These are phyloP conservation scores for Amphibolis antarctica DNA, from an alignment of 106 monocot genomes.

Conservation along the genomic window DNA sequence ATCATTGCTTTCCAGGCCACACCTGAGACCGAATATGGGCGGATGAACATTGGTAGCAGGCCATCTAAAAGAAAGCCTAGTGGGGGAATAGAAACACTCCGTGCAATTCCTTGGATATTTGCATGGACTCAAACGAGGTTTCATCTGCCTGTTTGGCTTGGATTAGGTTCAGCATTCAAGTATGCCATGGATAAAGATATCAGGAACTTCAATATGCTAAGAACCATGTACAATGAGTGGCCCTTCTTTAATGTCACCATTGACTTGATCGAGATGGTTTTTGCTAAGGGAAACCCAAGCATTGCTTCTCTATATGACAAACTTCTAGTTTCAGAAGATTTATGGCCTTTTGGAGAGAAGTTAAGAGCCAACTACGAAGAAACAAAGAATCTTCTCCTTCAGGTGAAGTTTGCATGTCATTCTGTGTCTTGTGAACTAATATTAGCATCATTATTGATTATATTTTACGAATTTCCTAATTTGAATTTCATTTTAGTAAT, in stretches of 20 bases:
- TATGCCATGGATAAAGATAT: constrained; percentile 54
- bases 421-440: neutral
- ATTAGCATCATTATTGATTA: neutral
- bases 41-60: constrained; percentile 98
- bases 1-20: constrained; percentile 48
- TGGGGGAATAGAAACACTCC: constrained; percentile 91
- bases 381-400: constrained; percentile 83
- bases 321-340: constrained; percentile 72
- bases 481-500: too few species aligned
- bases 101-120: constrained; percentile 99
- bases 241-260: constrained; percentile 97
- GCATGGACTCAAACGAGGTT: constrained; percentile 99
- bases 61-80: constrained; percentile 94
- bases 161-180: constrained; percentile 84
- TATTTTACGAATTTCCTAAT: too few species aligned
- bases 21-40: constrained; percentile 89
- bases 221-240: constrained; percentile 96
- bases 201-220: constrained; percentile 50
- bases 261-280: constrained; percentile 98
- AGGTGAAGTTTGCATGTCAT: constrained; percentile 28
- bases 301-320: constrained; percentile 93
- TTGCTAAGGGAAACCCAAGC: constrained; percentile 89
- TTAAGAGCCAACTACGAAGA: constrained; percentile 64
- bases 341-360: constrained; percentile 65
- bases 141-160: constrained; percentile 99